Base-by-base conservation (phyloP, 257 asterid species). In the Nicotiana undulata region DNA sequence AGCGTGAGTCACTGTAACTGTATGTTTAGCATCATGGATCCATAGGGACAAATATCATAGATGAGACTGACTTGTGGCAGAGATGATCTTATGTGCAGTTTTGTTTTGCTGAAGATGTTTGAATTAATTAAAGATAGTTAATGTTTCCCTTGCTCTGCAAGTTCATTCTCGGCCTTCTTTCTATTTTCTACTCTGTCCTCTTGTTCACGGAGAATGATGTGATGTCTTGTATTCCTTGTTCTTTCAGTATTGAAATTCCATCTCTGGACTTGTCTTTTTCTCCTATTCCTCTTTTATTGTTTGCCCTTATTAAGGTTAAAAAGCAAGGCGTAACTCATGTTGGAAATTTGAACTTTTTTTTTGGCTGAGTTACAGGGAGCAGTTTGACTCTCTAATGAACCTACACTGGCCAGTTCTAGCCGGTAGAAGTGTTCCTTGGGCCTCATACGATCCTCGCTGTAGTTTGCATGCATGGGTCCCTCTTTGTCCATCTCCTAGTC, bases 391-490 rank as follows among this genome's bases (percentile, higher is more conserved):
- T 63, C 87, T 96, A 74, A 86, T 77, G 91, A 91, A 92, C 89
- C 94, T 87, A 85, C 87, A 87, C 22, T 96, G 97, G 98, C 98
- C 98, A 75, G 77, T 83, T 82, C 82, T 96, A 87, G 87, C 88
- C 55, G 79, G 91, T 84, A 87, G 87, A 85, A 89, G 88, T 83
- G 93, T 96, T 86, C 98, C 99, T 49, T 96, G 99, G 99, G 91
- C 94, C 74, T 80, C 96, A 65, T 90, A 90, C 85, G 72, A 86
- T 28, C 98, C 97, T 18, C 85, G 58, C n/a, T 96, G 98, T 91
- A 91, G 88, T 87, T 90, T 96, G 84, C 90, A 86, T 81, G 87
- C 87, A 81, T 96, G 98, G 96, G 85, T 74, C 76, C 88, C 67
- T 51, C n/a, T 86, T 56, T 81, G 87, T 68, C 81, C 90, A 66